A percentile compares a stretch with the other conserved stretches of the same genome.
These are phyloP conservation scores for Smallanthus sonchifolius DNA, from an alignment of 129 eudicot genomes.

Conservation along the genomic window DNA sequence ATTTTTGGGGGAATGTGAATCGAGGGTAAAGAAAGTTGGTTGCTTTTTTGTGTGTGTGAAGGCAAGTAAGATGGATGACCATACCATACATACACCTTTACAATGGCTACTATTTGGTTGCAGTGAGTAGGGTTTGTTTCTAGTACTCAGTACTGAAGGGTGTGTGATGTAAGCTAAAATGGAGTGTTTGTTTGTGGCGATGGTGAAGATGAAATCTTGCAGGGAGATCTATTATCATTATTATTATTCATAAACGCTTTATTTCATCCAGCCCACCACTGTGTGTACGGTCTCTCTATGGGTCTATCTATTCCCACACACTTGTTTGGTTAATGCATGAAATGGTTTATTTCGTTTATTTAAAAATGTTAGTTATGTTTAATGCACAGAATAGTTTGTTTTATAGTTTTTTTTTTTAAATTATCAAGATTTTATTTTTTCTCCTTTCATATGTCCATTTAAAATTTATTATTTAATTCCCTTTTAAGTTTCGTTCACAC, in stretches of 20 bases:
- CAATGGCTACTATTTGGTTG: slow-evolving; percentile 31
- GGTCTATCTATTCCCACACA: slow-evolving; percentile 17
- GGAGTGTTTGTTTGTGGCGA: slow-evolving; percentile 18
- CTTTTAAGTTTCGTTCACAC: too few species aligned
- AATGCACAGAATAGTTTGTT: too few species aligned
- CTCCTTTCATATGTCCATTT: too few species aligned
- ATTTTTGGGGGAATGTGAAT: slow-evolving; percentile 31
- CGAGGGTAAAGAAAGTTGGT: slow-evolving; percentile 26
- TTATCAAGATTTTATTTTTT: too few species aligned
- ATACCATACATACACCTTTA: neutral
- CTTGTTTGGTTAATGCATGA: neutral
- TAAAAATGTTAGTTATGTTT: too few species aligned
- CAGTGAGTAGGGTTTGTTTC: slow-evolving; percentile 38
- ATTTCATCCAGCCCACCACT: slow-evolving; percentile 13
- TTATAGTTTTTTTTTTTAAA: too few species aligned
- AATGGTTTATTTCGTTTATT: neutral
- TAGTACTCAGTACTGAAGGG: slow-evolving; percentile 12
- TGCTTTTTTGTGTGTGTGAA: slow-evolving; percentile 24
- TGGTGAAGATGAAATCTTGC: slow-evolving; percentile 25
- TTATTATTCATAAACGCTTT: slow-evolving; percentile 11
- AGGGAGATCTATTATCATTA: slow-evolving; percentile 15
- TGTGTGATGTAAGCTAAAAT: slow-evolving; percentile 32
- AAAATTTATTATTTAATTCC: too few species aligned
- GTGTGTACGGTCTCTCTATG: slow-evolving; percentile 21
- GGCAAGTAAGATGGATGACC: slow-evolving; percentile 8